Evolutionary conservation across 306 rosid species (phyloP).

Genomic region (Medicago lupulina): DNA sequence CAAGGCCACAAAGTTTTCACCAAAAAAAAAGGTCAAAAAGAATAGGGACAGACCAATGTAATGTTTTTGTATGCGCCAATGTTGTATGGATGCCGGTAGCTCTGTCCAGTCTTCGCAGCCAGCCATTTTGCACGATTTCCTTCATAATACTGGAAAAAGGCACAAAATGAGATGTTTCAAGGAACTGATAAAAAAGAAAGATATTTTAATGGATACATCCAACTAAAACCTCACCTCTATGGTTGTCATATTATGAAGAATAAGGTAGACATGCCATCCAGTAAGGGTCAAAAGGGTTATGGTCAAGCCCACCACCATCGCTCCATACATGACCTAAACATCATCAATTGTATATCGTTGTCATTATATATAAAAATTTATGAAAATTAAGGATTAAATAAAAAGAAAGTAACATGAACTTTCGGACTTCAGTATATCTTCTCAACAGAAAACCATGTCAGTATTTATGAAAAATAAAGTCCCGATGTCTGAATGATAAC

Average conservation of each 20-base stretch:
- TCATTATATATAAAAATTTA: not conserved
- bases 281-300: conserved; percentile 65
- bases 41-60: conserved; percentile 63
- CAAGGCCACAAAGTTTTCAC: not conserved
- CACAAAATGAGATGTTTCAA: conserved; percentile 22
- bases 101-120: conserved; percentile 83
- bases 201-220: conserved; percentile 4
- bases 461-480: conserved; percentile 4
- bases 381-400: conserved; percentile 33
- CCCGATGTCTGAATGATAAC: not conserved
- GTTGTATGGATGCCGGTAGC: conserved; percentile 70
- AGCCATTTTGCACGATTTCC: conserved; percentile 80
- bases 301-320: conserved; percentile 56
- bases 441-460: conserved; percentile 12
- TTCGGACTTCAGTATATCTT: conserved; percentile 17
- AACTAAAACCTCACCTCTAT: conserved; percentile 68
- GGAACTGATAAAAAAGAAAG: conserved; percentile 16
- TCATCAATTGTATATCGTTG: not conserved
- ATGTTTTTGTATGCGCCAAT: conserved; percentile 70
- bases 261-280: conserved; percentile 89
- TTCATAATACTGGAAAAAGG: conserved; percentile 66
- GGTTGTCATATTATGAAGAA: conserved; percentile 82
- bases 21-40: not conserved
- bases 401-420: not conserved
- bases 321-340: conserved; percentile 66